Conservation (phyloP, 192 early-diverging fungal genomes). For the Podila minutissima region DNA sequence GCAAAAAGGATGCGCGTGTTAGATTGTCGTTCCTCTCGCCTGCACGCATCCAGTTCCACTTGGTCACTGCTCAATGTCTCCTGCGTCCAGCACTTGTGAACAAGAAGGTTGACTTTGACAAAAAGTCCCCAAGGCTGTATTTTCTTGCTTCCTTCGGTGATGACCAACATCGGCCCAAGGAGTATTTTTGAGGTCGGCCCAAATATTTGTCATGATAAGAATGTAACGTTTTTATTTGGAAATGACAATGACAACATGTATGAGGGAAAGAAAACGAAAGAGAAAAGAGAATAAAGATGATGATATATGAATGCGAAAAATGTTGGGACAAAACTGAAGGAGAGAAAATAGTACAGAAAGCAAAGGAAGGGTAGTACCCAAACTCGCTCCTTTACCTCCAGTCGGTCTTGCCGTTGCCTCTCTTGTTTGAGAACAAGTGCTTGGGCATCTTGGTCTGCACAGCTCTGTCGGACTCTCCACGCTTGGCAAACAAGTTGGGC, state of each 20-base stretch:
- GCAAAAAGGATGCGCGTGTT: too few relatives aligned
- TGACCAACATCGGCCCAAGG: too few relatives aligned
- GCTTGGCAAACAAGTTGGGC: constrained; percentile 79
- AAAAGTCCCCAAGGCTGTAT: too few relatives aligned
- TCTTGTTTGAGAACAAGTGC: constrained; percentile 97
- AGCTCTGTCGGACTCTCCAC: constrained; percentile 95
- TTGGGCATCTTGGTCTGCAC: constrained; percentile 96
- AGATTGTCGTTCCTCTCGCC: too few relatives aligned
- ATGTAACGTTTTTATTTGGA: background rate
- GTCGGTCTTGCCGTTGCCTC: constrained; percentile 81
- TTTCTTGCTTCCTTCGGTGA: too few relatives aligned
- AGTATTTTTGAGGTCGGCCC: too few relatives aligned
- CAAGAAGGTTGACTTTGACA: too few relatives aligned
- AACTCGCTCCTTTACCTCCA: constrained; percentile 69
- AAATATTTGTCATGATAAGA: too few relatives aligned
- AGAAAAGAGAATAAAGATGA: background rate
- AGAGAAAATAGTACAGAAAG: background rate
- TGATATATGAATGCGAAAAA: background rate
- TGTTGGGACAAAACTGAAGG: background rate
- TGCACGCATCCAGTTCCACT: too few relatives aligned
- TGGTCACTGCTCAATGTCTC: too few relatives aligned
- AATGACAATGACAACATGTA: background rate
- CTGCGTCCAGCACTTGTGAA: too few relatives aligned
- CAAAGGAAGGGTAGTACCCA: background rate
- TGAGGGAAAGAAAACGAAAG: too few relatives aligned